phyloP scores from a whole-genome alignment of 768 basidiomycete genomes.

The Boletus speciosus region DNA sequence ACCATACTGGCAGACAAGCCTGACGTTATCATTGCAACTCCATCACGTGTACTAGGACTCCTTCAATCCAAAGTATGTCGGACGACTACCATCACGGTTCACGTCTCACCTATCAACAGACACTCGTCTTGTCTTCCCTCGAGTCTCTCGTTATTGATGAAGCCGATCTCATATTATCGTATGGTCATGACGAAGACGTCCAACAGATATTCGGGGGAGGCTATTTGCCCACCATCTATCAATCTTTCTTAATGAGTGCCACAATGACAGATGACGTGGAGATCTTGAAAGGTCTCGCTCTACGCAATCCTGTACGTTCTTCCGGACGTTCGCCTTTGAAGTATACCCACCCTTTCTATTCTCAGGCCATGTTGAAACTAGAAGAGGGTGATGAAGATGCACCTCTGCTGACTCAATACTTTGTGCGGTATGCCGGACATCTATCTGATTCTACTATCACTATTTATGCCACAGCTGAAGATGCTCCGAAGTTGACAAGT shows the following conservation, averaged over 20 bases:
- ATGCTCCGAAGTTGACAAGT: conserved; percentile 95
- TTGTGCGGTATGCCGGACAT: conserved; percentile 54
- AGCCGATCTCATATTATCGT: conserved; percentile 94
- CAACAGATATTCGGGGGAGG: conserved; percentile 65
- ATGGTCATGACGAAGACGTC: conserved; percentile 92
- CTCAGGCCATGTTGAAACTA: conserved; percentile 76
- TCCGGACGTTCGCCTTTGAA: not conserved
- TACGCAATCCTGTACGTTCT: conserved; percentile 78
- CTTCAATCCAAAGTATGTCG: conserved; percentile 63
- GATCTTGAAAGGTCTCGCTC: conserved; percentile 78
- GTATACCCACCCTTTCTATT: not conserved
- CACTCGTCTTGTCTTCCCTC: conserved; percentile 60
- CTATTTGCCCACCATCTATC: conserved; percentile 77
- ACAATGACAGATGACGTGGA: conserved; percentile 98
- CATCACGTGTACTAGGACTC: conserved; percentile 62
- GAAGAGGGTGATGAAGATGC: conserved; percentile 86
- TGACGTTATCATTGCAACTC: conserved; percentile 78
- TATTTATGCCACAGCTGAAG: conserved; percentile 33
- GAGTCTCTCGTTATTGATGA: conserved; percentile 95
- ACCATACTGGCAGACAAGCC: conserved; percentile 64
- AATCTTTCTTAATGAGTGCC: conserved; percentile 95
- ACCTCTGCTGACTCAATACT: conserved; percentile 80
- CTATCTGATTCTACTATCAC: not conserved
- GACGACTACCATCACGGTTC: not conserved
- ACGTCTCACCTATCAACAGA: conserved; percentile 36